Base-by-base conservation (phyloP, 2,329 filamentous ascomycete genomes). In the Botryotinia calthae region DNA sequence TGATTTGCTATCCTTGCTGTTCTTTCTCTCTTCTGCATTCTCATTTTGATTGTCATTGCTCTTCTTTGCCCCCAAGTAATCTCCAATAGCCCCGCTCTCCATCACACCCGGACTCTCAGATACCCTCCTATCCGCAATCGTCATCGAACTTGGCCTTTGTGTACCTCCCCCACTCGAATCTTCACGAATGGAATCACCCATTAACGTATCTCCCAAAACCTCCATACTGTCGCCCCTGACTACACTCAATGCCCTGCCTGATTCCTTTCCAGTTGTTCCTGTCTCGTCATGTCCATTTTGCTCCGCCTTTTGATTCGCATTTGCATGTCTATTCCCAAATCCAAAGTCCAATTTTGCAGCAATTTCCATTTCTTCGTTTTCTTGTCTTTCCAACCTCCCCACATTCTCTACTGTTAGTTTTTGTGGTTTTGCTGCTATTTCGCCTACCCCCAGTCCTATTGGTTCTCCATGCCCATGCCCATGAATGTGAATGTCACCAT, bases 381-480 rank as follows among this genome's bases (percentile, higher is more conserved):
- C 69, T 28, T 65, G 65, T 31, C 48, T n/a, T 72, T 82, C 82
- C 62, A 88, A 76, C 74, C 82, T 86, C 51, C 84, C 85, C 64
- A 88, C 81, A 75, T 88, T 88, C 77, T 86, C 86, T 74, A 87
- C 84, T 1, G 87, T 88, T 74, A 88, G 76, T 8, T 83, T 83
- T 71, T 87, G 84, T 4, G 83, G 83, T 56, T 42, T 28, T 2
- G 14, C 7, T 28, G 54, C 40, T 73, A 28, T 56, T 54, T 40
- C 22, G 14, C 28, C 64, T 71, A 12, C 70, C 48, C 37, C 10
- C 12, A 31, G n/a, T 10, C 22, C 22, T 14, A 22, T 71, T 42
- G 12, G 9, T 10, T 71, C 46, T 40, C n/a, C 59, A 40, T 65
- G 44, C 8, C 44, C 44, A 51, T 51, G 46, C 10, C 48, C 65